Conservation (phyloP, 163 green algal species). For the Chlamydomonas reinhardtii region DNA sequence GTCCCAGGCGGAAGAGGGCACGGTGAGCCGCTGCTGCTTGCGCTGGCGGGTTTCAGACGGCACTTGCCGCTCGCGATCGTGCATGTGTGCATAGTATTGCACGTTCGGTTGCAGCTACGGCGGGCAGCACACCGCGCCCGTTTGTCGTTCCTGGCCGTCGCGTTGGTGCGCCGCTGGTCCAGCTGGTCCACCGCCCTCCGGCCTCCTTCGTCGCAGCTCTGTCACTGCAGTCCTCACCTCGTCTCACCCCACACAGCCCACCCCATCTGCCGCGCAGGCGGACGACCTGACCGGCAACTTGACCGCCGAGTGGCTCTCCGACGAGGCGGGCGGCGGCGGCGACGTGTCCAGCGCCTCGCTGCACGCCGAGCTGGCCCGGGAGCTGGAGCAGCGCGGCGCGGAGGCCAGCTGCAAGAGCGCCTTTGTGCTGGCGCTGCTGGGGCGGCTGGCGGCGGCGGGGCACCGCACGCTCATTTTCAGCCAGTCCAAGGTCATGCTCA, state of each 20-base stretch:
- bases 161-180: too few species aligned
- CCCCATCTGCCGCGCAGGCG: background rate
- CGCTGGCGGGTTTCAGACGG: too few species aligned
- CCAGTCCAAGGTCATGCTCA: constrained; percentile 92
- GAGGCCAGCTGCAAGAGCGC: constrained; percentile 87
- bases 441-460: constrained; percentile 68
- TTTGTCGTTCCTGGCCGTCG: too few species aligned
- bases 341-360: constrained; percentile 6
- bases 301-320: constrained; percentile 9
- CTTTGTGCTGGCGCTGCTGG: constrained; percentile 77
- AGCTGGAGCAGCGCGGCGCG: constrained; percentile 55
- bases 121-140: background rate
- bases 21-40: background rate
- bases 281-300: background rate
- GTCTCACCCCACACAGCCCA: too few species aligned
- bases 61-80: too few species aligned
- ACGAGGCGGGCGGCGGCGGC: background rate
- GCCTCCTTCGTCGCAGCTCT: too few species aligned
- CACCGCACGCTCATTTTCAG: constrained; percentile 96
- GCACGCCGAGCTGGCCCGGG: constrained; percentile 60
- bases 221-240: too few species aligned
- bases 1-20: background rate
- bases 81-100: too few species aligned
- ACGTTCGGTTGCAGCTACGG: too few species aligned
- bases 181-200: too few species aligned